Base-by-base conservation (phyloP, 2,329 filamentous ascomycete species). In the Scytalidium lignicola region DNA sequence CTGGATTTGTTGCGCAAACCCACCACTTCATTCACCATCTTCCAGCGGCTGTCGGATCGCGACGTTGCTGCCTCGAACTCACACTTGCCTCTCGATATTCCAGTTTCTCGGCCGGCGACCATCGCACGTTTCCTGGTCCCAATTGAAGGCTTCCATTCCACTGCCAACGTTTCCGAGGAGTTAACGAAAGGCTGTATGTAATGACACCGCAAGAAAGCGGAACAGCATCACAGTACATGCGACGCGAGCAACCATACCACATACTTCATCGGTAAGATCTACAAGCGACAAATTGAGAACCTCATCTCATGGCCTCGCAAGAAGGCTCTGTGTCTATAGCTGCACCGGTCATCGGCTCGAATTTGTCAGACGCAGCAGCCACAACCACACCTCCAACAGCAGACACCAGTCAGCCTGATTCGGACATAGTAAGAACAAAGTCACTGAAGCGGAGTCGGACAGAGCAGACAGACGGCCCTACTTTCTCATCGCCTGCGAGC, bases 401-500 rank as follows among this genome's bases (percentile, higher is more conserved):
- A 8, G 44, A 43, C 22, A 46, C 46, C 41, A 48, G 32, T 22
- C 49, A 55, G 22, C 40, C 55, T 7, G 55, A 60, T 15, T 41
- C 55, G 1, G 58, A 64, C 40, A 28, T 48, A 15, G 49, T 53
- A 40, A 53, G 56, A 45, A 42, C 51, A 15, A 63, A 58, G 48
- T 64, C 63, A 13, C 41, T 65, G 41, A 66, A 65, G 48, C 55
- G 63, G 49, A 51, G 48, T 47, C 58, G 62, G 20, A 46, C 53
- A 46, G 62, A 65, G 28, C 55, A 52, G 19, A 48, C 57, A 9
- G 56, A 58, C 20, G 50, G 49, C 40, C 48, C 58, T 23, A 49
- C 49, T 18, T 49, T 60, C 28, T 55, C 51, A 9, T 57, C 60
- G 28, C 59, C 63, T 44, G 52, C 59, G 29, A 59, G 59, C 54